Base-by-base conservation (phyloP, 192 early-diverging fungal genomes). In the Spizellomyces punctatus region DNA sequence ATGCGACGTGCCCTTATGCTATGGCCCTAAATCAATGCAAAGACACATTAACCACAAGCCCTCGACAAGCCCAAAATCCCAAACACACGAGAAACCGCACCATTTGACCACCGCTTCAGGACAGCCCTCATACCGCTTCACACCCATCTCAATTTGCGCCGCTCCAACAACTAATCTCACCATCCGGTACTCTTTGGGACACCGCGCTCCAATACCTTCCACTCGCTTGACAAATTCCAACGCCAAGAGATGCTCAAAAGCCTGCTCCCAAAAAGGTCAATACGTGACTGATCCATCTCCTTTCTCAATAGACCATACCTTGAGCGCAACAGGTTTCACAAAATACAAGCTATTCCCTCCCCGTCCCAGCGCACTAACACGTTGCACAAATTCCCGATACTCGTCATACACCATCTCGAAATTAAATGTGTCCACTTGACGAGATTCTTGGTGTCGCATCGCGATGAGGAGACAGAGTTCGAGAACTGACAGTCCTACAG, bases 341-440 rank as follows among this genome's bases (percentile, higher is more conserved):
- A 84, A 69, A 83, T 83, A 85, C 89, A 89, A 12, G 87, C 84
- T 27, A 87, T 83, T 12, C 82, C 81, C 27, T 36, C 4, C 78
- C 60, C 46, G 73, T 49, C 58, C 69, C 17, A 48, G 41, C 63
- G 14, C 62, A 64, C 46, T 57, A 17, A 42, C 52, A 22, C 71
- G 12, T 43, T 65, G 36, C 46, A 91, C 89, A 73, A 96, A 93
- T 0, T 91, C 88, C 66, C 90, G 89, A 83, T 95, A 96, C 80
- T 92, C 92, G 69, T 96, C 91, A 73, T 94, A 94, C 6, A 95
- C 87, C 93, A 98, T 96, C 75, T 93, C 92, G 84, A 98, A 98
- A 67, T 95, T 98, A 73, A 94, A 96, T 19, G 81, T 78, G 57
- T 70, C 71, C n/a, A 82, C 88, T 54, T 91, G 89, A 19, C 85